Percentiles rank a stretch among this genome's conserved stretches.
Evolutionary conservation across 1,284 basidiomycete genomes (phyloP).

Genomic region (Cystobasidium sp.): DNA sequence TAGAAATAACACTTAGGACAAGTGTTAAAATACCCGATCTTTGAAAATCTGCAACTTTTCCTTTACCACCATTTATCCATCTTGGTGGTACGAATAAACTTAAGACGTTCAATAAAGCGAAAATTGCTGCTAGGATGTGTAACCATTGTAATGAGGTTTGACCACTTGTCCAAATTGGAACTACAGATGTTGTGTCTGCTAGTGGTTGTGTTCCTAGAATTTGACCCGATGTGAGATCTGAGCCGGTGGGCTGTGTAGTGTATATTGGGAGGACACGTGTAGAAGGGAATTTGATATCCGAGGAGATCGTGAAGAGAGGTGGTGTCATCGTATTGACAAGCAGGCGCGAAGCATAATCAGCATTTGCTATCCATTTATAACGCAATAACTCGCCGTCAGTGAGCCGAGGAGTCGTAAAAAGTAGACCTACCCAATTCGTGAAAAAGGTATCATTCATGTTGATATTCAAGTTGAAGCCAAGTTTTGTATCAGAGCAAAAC

Average conservation of each 20-base stretch:
- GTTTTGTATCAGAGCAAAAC: conserved; percentile 16
- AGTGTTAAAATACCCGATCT: conserved; percentile 38
- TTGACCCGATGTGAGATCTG: conserved; percentile 6
- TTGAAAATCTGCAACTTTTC: conserved; percentile 28
- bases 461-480: conserved; percentile 28
- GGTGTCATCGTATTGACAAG: no score
- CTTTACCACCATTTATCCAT: conserved; percentile 36
- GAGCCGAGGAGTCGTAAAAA: not conserved
- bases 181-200: conserved; percentile 20
- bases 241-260: conserved; percentile 2
- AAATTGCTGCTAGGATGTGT: conserved; percentile 35
- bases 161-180: conserved; percentile 15
- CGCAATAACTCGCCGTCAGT: not conserved
- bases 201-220: conserved; percentile 27
- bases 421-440: conserved; percentile 28
- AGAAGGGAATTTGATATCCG: no score
- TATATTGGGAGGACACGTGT: no score
- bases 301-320: no score
- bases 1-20: conserved; percentile 10
- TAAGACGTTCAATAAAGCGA: conserved; percentile 15
- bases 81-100: conserved; percentile 25
- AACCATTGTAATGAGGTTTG: conserved; percentile 18
- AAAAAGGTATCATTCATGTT: conserved; percentile 41
- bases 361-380: not conserved
- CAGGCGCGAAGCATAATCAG: no score